Base-by-base conservation (phyloP, 2,329 filamentous ascomycete species). In the Ceratocystis variospora region DNA sequence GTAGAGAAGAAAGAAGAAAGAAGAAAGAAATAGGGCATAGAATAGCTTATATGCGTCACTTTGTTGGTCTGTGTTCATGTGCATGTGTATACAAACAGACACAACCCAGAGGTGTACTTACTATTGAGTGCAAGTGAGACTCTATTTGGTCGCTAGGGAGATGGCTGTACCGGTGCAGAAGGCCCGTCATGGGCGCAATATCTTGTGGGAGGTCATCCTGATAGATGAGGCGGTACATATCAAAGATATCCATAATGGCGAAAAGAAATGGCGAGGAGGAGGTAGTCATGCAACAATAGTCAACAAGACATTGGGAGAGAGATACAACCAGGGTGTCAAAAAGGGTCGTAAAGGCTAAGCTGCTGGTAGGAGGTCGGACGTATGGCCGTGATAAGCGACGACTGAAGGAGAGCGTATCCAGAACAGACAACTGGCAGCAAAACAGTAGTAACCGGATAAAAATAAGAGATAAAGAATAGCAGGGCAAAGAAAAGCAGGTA, bases 141-240 rank as follows among this genome's bases (percentile, higher is more conserved):
- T 77, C 74, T 7, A 78, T 68, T 8, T 77, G 72, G 6, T 70
- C 69, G 8, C 70, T 69, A 2, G 75, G 72, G 22, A 78, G 75
- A 63, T 72, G 71, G 70, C 76, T 77, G 69, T 78, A 78, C 0
- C 71, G 70, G 55, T 74, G 70, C 41, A 78, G 74, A 45, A 78
- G 71, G 37, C 74, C 71, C 64, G 73, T 73, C 41, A 75, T 72
- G 15, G 75, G 72, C 31, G 72, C 73, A 64, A 76, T 74, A 62
- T 76, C 74, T 48, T 73, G 69, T 8, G 77, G 77, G 45, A 75
- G 72, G 17, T 69, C 68, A 61, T 69, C 68, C 63, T 69, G 68
- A 28, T 69, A 69, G 62, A 69, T 68, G 46, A 69, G 65, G 48
- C 64, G 62, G 66, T 66, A 69, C 66, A 69, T 69, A 12, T 68